A percentile compares a stretch with the other conserved stretches of the same genome.
These are phyloP conservation scores for Nymphaea thermarum DNA, from an alignment of 164 flowering plant genomes.

Conservation along the genomic window DNA sequence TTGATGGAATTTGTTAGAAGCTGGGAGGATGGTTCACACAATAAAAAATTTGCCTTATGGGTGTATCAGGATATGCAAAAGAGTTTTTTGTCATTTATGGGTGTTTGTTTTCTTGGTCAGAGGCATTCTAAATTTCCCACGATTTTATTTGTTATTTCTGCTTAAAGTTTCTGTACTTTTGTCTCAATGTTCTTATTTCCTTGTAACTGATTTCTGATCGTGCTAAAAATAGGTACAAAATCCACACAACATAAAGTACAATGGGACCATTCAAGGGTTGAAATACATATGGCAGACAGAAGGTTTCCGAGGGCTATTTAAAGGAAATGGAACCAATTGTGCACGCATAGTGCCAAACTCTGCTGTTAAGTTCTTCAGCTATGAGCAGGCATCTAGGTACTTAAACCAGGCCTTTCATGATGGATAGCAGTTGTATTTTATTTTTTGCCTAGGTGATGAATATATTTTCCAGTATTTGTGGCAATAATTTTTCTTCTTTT, in stretches of 20 bases:
- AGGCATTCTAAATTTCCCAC: not conserved
- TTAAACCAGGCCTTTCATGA: not conserved
- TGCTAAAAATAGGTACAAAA: conserved; percentile 67
- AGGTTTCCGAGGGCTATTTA: conserved; percentile 83
- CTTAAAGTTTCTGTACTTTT: no score
- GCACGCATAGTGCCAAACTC: conserved; percentile 96
- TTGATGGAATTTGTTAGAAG: not conserved
- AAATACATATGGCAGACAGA: conserved; percentile 90
- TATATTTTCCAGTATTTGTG: not conserved
- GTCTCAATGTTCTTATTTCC: not conserved
- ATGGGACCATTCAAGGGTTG: conserved; percentile 88
- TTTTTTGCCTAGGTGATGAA: not conserved
- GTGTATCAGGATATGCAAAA: not conserved
- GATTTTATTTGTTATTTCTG: no score
- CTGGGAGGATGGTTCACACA: not conserved
- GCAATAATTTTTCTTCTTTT: not conserved
- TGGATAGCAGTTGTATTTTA: not conserved
- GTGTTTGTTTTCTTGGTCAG: not conserved
- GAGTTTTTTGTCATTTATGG: not conserved
- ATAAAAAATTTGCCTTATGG: not conserved
- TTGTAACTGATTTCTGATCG: not conserved
- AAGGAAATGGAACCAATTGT: conserved; percentile 97
- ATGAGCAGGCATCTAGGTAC: conserved; percentile 91
- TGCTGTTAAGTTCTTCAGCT: conserved; percentile 95
- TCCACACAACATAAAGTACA: conserved; percentile 81